A percentile compares a stretch with the other conserved stretches of the same genome.
phyloP scores from a whole-genome alignment of 2,329 filamentous ascomycete species.

The Alternaria postmessia region DNA sequence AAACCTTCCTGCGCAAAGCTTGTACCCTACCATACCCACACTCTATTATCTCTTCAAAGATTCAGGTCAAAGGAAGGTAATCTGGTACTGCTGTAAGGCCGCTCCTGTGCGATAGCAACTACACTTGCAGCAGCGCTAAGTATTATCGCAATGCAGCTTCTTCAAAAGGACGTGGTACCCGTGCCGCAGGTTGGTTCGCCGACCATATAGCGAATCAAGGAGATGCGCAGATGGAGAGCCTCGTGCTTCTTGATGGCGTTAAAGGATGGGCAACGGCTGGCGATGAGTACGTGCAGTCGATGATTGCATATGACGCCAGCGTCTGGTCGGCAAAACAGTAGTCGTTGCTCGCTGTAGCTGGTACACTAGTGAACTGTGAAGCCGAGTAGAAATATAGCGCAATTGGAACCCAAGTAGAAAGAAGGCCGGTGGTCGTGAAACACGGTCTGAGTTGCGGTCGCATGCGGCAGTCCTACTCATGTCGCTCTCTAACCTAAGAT shows the following conservation, averaged over 20 bases:
- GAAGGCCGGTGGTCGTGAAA: not conserved
- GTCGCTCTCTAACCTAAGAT: not conserved
- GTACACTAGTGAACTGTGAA: not conserved
- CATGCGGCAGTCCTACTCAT: not conserved
- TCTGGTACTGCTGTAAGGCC: constrained; percentile 65
- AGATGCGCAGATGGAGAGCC: constrained; percentile 56
- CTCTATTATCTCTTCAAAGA: constrained; percentile 61
- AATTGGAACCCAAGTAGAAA: not conserved
- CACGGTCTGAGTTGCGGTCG: not conserved
- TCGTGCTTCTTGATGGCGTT: constrained; percentile 62
- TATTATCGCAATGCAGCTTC: constrained; percentile 55
- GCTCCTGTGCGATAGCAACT: not conserved
- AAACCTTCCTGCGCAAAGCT: constrained; percentile 64
- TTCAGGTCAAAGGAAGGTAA: constrained; percentile 58
- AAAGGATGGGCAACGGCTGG: constrained; percentile 63
- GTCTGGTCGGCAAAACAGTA: not conserved
- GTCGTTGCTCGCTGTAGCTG: not conserved
- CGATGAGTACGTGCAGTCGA: constrained; percentile 56
- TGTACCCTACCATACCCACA: constrained; percentile 60
- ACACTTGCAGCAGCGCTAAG: not conserved
- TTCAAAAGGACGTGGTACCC: constrained; percentile 62
- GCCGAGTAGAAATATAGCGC: not conserved
- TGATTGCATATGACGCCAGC: constrained; percentile 59
- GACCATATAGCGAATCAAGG: constrained; percentile 58
- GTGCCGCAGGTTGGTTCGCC: constrained; percentile 64